Percentiles rank a stretch among this genome's conserved stretches.
These are phyloP conservation scores for Musa beccarii DNA, from an alignment of 176 grass and related monocot genomes.

Conservation along the genomic window DNA sequence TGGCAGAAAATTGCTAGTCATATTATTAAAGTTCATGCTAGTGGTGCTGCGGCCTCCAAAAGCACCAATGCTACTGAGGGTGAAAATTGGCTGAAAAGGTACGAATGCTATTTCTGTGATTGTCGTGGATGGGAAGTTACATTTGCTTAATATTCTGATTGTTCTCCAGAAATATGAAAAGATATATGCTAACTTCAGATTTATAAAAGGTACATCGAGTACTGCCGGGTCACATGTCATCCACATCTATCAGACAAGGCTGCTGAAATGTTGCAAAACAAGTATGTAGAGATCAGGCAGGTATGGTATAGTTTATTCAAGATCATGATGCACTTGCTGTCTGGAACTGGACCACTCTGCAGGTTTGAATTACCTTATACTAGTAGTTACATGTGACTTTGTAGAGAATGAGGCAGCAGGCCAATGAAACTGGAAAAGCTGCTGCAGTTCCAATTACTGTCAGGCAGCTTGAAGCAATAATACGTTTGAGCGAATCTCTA, in stretches of 20 bases:
- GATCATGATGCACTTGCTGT: neutral
- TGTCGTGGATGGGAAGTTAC: neutral
- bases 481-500: conserved; percentile 91
- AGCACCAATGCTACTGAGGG: conserved; percentile 53
- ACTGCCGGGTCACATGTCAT: conserved; percentile 68
- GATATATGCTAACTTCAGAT: neutral
- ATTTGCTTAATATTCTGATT: neutral
- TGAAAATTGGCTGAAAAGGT: conserved; percentile 97
- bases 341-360: neutral
- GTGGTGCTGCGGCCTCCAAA: conserved; percentile 48
- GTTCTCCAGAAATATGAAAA: neutral
- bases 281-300: conserved; percentile 98
- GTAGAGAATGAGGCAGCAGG: conserved; percentile 98
- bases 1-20: conserved; percentile 68
- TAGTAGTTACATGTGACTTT: neutral
- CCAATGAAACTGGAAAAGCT: conserved; percentile 74
- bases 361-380: neutral
- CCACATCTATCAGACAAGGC: conserved; percentile 86
- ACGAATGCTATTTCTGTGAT: neutral
- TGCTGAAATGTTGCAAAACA: conserved; percentile 90
- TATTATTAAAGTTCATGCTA: conserved; percentile 96
- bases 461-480: conserved; percentile 96
- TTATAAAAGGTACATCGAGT: conserved; percentile 63
- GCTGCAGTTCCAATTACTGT: conserved; percentile 92
- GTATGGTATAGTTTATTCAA: conserved; percentile 14